Conservation (phyloP, 768 basidiomycete species). For the Suillus subaureus region DNA sequence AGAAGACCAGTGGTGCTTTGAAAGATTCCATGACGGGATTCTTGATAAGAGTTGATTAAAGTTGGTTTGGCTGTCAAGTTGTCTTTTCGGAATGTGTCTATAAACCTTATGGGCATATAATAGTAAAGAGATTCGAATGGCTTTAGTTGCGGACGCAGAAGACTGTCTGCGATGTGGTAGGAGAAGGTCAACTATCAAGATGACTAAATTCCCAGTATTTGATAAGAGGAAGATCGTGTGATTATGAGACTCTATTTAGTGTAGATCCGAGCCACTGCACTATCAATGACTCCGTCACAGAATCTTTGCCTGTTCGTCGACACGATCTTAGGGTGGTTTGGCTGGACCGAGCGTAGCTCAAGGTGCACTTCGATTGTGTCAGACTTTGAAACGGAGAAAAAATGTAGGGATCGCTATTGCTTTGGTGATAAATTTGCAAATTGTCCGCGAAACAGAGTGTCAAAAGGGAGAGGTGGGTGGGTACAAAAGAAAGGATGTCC, state of each 20-base stretch:
- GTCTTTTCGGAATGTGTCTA: conserved; percentile 43
- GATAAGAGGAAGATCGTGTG: background rate
- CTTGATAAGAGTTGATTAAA: conserved; percentile 25
- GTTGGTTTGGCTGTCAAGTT: conserved; percentile 32
- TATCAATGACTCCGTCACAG: too few species aligned
- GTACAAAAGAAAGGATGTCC: too few species aligned
- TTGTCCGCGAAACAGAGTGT: too few species aligned
- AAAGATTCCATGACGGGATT: conserved; percentile 53
- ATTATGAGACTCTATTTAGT: background rate
- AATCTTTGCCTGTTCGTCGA: too few species aligned
- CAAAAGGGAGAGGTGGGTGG: too few species aligned
- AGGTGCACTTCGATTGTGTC: too few species aligned
- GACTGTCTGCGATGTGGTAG: conserved; percentile 21
- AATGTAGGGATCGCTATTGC: too few species aligned
- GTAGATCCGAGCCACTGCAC: too few species aligned
- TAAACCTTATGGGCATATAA: conserved; percentile 74
- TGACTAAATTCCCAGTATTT: background rate
- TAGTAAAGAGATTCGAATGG: conserved; percentile 14
- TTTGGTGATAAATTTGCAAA: too few species aligned
- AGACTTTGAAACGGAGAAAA: too few species aligned
- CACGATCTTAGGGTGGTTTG: too few species aligned
- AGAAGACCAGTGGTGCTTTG: conserved; percentile 38
- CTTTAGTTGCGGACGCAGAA: conserved; percentile 25
- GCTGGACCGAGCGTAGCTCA: too few species aligned
- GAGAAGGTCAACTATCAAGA: conserved; percentile 2